Base-by-base conservation (phyloP, 2,329 filamentous ascomycete genomes). In the Colletotrichum sp. region DNA sequence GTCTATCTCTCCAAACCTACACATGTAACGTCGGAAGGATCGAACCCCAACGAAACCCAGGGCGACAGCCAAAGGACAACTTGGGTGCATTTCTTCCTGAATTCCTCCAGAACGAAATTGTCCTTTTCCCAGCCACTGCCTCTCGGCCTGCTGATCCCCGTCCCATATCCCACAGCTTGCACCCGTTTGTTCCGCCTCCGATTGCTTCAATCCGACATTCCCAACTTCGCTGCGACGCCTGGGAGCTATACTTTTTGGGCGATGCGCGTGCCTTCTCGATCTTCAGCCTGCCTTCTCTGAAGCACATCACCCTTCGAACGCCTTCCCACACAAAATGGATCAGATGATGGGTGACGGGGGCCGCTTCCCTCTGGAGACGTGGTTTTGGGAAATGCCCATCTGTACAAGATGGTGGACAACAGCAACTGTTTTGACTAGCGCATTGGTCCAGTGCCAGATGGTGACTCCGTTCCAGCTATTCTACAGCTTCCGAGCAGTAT, bases 361-460 rank as follows among this genome's bases (percentile, higher is more conserved):
- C 75, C 88, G 90, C 70, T 88, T 98, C 82, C 97, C 96, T 57
- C 90, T 99, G 9, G 97, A 98, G 86, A 94, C 96, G 80, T 99
- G 97, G 97, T 98, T 98, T 86, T 98, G 95, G 90, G 97, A 99
- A 85, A 98, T 98, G 94, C 97, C 97, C 5, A 92, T 97, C 30
- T 98, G 96, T 85, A 99, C 97, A 48, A 90, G 97, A 77, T 98
- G 95, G 93, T 99, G 97, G 97, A 98, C 97, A 27, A 96, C 95
- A 28, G 96, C 96, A 6, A 98, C 96, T 0, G 93, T 98, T 57
- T 88, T 95, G 74, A 97, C 94, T 13, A 98, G 96, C 79, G 92
- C 96, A 19, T 87, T 98, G 80, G 96, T 98, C 7, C 97, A 98
- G 85, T 98, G 96, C 86, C 93, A 98, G 81, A 93, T 98, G 83